Evolutionary conservation across 495 filamentous ascomycete species (phyloP).

Genomic region (Penicillium verhagenii): DNA sequence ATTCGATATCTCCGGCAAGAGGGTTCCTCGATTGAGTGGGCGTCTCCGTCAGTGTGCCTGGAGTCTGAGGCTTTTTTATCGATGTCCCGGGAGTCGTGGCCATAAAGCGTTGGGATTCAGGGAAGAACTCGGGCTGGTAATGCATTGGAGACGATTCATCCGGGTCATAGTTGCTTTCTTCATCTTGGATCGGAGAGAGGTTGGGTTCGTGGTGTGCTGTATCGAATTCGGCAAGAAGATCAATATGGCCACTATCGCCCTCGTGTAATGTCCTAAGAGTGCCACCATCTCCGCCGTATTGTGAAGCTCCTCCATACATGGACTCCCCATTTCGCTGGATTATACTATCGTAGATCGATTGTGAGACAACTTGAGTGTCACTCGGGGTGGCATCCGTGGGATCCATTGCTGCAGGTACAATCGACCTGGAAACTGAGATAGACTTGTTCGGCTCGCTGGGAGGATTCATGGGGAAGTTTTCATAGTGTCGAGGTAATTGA

Average conservation of each 20-base stretch:
- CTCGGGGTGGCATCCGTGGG: constrained; percentile 34
- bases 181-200: constrained; percentile 36
- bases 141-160: constrained; percentile 41
- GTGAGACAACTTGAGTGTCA: constrained; percentile 55
- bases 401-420: constrained; percentile 31
- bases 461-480: neutral
- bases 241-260: constrained; percentile 49
- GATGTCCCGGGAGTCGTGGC: constrained; percentile 43
- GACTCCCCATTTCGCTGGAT: constrained; percentile 38
- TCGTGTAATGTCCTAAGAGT: constrained; percentile 43
- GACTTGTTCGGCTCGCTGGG: neutral
- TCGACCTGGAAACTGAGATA: constrained; percentile 4
- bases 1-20: constrained; percentile 39
- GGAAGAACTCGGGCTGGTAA: constrained; percentile 44
- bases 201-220: constrained; percentile 20
- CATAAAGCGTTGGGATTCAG: constrained; percentile 51
- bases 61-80: constrained; percentile 32
- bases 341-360: constrained; percentile 51
- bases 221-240: constrained; percentile 46
- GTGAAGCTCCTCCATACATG: constrained; percentile 19
- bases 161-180: constrained; percentile 35
- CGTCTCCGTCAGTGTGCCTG: constrained; percentile 30
- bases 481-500: constrained; percentile 17
- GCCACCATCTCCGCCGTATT: constrained; percentile 27
- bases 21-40: constrained; percentile 48